Evolutionary conservation across 805 yeast species (phyloP), one percentile per base, ranked within the genome.

Genomic region (Citeromyces nyonsensis): DNA sequence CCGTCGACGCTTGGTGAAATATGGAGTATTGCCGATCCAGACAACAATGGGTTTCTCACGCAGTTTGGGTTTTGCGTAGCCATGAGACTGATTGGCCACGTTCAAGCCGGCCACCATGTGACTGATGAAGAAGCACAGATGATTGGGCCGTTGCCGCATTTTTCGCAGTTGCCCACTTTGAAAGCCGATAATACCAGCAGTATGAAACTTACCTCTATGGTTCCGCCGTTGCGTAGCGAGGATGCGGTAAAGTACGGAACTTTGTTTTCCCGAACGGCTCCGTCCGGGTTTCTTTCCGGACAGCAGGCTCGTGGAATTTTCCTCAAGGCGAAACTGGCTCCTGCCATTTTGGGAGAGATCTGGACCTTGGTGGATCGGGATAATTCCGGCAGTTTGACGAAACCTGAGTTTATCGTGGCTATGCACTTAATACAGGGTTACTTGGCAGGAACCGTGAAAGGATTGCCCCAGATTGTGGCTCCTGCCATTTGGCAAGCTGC

Each of bases 11-110:
- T 91, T 25, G 94, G 95, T 7, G 91, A 85, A 53, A 76, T 91
- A 40, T 91, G 98, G 98, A 86, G 81, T 51, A 51, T 80, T 25
- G 85, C 95, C n/a, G 99, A 91, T 55, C 67, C 70, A n/a, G 75
- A 73, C 37, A 84, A 84, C 56, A 65, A 73, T 40, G 99, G 99
- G 0, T 80, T 76, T 46, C 61, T 91, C 40, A 78, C 77, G 43
- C 82, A 76, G 47, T 63, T 67, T 35, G 88, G 86, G 15, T 91
- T 91, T 54, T 70, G 80, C 39, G 67, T 73, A 33, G 95, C 96
- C 13, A 66, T 91, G 72, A 70, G 99, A 50, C 60, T 84, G 42
- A 81, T 91, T 45, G 94, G 93, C 18, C 81, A 83, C 48, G 75
- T 82, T 29, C 97, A 91, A 58, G 52, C 62, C 7, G 93, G 94